Base-by-base conservation (phyloP, 768 basidiomycete genomes). In the Epithele typhae region DNA sequence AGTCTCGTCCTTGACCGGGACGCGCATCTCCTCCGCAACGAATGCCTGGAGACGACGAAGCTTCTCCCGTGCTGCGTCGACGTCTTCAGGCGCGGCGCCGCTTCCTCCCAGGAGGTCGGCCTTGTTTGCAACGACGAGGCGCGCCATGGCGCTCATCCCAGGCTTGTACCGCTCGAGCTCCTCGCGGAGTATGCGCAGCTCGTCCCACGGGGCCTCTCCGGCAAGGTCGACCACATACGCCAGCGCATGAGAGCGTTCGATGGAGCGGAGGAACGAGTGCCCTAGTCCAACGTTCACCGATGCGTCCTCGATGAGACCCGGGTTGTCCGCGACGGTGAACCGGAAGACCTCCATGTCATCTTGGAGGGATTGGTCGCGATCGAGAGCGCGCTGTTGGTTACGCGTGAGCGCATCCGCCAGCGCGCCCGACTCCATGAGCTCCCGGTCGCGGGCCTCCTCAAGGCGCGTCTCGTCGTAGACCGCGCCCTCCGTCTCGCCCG, bases 261-360 rank as follows among this genome's bases (percentile, higher is more conserved):
- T 90, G 1, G 91, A 85, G 11, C 92, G 81, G 23, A 99, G 67
- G 73, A 98, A 98, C 1, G 88, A 86, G 65, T 97, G 92, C 0
- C 95, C 96, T 2, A 98, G 77, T 3, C 94, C 96, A 40, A 92
- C 82, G 61, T 95, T 89, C 58, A 91, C 82, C 3, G 91, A 88
- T 3, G 93, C 89, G 12, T 77, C 74, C 8, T 80, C 77, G 46
- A 98, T 83, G 37, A 98, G 81, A 7, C 96, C 96, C 0, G 96
- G 96, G 61, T 97, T 98, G 68, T 99, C 96, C 30, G 93, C 90
- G 54, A 99, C 83, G 12, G 92, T 96, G 73, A 98, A 96, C 9
- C 96, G 79, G 63, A 91, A 85, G 4, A 72, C 67, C 65, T 98
- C 94, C 12, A 63, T 45, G 10, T 65, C 59, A 36, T 55, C 48